Conservation (phyloP, 805 yeast species). For the Starmerella geochares region DNA sequence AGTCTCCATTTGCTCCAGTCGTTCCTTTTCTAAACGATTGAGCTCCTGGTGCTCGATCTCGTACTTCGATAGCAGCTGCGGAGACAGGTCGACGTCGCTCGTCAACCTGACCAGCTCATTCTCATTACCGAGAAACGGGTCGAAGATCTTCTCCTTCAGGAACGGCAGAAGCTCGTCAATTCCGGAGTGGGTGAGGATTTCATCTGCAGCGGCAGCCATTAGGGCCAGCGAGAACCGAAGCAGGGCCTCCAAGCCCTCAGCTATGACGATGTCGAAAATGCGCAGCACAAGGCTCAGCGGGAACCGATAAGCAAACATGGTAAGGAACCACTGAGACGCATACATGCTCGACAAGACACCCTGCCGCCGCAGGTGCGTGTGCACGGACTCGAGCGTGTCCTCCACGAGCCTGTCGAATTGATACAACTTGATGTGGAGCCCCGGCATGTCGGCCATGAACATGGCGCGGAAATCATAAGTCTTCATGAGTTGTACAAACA, state of each 20-base stretch:
- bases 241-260: constrained; percentile 84
- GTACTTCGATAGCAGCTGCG: constrained; percentile 61
- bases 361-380: constrained; percentile 68
- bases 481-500: constrained; percentile 73
- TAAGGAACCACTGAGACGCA: constrained; percentile 95
- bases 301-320: constrained; percentile 88
- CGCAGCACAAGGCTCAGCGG: constrained; percentile 81
- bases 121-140: constrained; percentile 51
- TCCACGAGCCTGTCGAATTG: constrained; percentile 86
- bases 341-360: constrained; percentile 91
- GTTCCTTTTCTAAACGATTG: constrained; percentile 54
- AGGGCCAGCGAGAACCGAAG: constrained; percentile 75
- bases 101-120: constrained; percentile 73
- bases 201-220: constrained; percentile 56
- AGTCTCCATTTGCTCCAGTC: constrained; percentile 50
- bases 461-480: constrained; percentile 69
- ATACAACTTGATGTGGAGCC: constrained; percentile 70
- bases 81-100: constrained; percentile 59
- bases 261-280: constrained; percentile 75
- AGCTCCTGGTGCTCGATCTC: constrained; percentile 65
- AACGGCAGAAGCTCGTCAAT: constrained; percentile 72
- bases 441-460: constrained; percentile 86
- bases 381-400: constrained; percentile 59
- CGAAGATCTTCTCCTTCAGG: constrained; percentile 70
- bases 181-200: constrained; percentile 43